These are phyloP conservation scores for Tuber calosporum DNA, from an alignment of 495 filamentous ascomycete species.

Conservation along the genomic window DNA sequence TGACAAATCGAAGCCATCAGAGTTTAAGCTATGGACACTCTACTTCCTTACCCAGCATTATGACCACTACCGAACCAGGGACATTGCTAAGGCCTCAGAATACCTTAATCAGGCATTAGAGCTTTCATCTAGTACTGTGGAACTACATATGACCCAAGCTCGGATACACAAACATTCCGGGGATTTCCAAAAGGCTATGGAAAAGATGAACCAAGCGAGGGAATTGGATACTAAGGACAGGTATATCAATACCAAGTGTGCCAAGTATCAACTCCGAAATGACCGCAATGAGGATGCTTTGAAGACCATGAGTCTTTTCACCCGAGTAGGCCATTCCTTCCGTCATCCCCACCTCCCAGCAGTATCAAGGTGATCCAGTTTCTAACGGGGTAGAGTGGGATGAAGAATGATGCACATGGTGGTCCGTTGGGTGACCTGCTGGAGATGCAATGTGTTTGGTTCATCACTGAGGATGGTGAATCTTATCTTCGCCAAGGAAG, in stretches of 20 bases:
- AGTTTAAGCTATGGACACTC: slow-evolving; percentile 67
- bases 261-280: slow-evolving; percentile 94
- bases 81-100: slow-evolving; percentile 71
- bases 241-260: slow-evolving; percentile 96
- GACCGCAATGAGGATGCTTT: slow-evolving; percentile 78
- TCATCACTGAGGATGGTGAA: slow-evolving; percentile 87
- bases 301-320: slow-evolving; percentile 90
- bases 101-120: slow-evolving; percentile 79
- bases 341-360: neutral
- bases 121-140: slow-evolving; percentile 67
- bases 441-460: slow-evolving; percentile 99
- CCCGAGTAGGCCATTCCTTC: slow-evolving; percentile 48
- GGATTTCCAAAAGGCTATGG: slow-evolving; percentile 67
- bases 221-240: slow-evolving; percentile 79
- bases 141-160: slow-evolving; percentile 92
- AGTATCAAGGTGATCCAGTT: neutral
- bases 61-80: slow-evolving; percentile 79
- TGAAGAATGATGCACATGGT: slow-evolving; percentile 66
- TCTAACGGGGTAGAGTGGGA: slow-evolving; percentile 9
- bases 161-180: slow-evolving; percentile 92
- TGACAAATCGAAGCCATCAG: slow-evolving; percentile 49
- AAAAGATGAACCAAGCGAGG: slow-evolving; percentile 82
- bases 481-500: slow-evolving; percentile 77
- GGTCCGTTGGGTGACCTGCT: slow-evolving; percentile 84
- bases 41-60: slow-evolving; percentile 97